phyloP scores from a whole-genome alignment of 805 yeast genomes.

The Kodamaea kaohsiungensis region DNA sequence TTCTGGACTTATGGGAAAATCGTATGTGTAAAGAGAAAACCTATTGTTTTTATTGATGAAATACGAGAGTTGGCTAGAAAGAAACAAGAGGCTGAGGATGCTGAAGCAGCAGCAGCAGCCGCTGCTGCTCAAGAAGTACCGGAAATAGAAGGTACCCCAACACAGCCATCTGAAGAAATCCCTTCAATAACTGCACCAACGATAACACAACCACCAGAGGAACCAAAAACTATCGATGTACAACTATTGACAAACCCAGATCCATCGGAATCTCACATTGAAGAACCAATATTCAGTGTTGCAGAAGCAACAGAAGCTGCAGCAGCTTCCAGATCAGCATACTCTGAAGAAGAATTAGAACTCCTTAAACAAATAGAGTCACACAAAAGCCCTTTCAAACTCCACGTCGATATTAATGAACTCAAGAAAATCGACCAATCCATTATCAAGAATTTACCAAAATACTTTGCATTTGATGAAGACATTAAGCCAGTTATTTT shows the following conservation, averaged over 20 bases:
- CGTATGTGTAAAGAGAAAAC: constrained; percentile 58
- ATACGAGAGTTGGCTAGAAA: not conserved
- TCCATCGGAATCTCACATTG: not conserved
- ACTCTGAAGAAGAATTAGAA: constrained; percentile 5
- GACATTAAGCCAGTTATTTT: constrained; percentile 12
- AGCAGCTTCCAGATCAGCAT: not conserved
- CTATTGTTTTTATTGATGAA: constrained; percentile 31
- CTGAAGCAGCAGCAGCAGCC: not conserved
- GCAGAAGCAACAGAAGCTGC: not conserved
- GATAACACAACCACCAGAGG: not conserved
- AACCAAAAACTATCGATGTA: not conserved
- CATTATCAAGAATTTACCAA: constrained; percentile 48
- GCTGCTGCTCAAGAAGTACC: not conserved
- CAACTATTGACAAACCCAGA: not conserved
- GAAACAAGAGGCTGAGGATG: not conserved
- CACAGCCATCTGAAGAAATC: not conserved
- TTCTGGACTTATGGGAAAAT: constrained; percentile 76
- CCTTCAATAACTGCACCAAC: not conserved
- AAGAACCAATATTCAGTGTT: not conserved
- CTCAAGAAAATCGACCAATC: constrained; percentile 49
- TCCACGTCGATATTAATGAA: constrained; percentile 42
- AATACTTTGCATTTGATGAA: constrained; percentile 49
- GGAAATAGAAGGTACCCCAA: not conserved
- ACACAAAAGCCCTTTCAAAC: constrained; percentile 42
- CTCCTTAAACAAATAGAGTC: constrained; percentile 5